Conservation (phyloP, 306 rosid genomes). For the Castanea crenata region DNA sequence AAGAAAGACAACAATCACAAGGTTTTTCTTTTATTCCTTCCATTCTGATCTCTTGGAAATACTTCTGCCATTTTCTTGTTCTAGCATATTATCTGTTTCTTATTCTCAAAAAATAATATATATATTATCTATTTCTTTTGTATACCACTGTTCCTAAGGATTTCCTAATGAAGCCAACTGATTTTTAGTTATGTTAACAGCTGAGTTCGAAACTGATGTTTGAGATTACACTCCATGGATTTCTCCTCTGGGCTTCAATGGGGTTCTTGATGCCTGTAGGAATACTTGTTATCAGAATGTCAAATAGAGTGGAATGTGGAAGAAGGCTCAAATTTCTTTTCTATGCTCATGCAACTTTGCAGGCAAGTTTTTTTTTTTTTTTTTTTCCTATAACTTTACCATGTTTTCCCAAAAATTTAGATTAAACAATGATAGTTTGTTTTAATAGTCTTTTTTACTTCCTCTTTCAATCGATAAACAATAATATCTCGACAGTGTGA, state of each 20-base stretch:
- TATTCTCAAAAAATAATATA: neutral
- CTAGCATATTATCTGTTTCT: neutral
- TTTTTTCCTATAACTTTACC: neutral
- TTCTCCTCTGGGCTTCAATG: constrained; percentile 89
- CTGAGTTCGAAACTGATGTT: constrained; percentile 49
- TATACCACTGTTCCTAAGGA: neutral
- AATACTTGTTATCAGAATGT: constrained; percentile 66
- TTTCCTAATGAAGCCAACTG: constrained; percentile 2
- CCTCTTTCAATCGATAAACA: constrained; percentile 16
- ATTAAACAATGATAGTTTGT: neutral
- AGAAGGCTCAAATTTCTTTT: constrained; percentile 57
- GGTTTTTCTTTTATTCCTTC: constrained; percentile 31
- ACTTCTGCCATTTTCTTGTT: neutral
- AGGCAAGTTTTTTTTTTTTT: constrained; percentile 52
- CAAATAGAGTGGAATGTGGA: constrained; percentile 54
- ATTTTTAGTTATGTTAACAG: constrained; percentile 27
- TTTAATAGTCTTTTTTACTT: neutral
- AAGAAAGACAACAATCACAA: constrained; percentile 30
- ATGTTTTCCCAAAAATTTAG: neutral
- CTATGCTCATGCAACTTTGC: constrained; percentile 66
- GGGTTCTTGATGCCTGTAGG: constrained; percentile 94
- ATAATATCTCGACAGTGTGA: constrained; percentile 14
- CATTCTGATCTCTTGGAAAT: neutral
- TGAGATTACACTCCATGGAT: constrained; percentile 74
- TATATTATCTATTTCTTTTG: neutral